Evolutionary conservation across 306 rosid genomes (phyloP), one percentile per base, ranked within the genome.

Genomic region (Sicyos edulis): DNA sequence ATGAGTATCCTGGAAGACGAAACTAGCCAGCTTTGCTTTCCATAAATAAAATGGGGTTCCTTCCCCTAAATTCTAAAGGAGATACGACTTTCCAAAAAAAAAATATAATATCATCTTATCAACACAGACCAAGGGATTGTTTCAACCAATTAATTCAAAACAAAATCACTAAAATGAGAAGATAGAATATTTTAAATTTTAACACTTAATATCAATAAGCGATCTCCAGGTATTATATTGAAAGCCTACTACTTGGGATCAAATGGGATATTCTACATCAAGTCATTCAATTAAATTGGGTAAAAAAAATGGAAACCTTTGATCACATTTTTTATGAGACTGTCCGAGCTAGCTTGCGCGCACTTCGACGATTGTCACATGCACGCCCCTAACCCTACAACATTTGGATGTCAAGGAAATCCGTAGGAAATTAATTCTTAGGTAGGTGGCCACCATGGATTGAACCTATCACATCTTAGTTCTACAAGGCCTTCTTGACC

Each of bases 221-320:
- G 13, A 32, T 32, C 22, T 13, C 20, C 68, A 61, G 16, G 7
- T 44, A 15, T 59, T 26, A 59, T 26, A 13, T 26, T 26, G 65
- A 26, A 6, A 26, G 10, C 65, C 42, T 59, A 14, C 29, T 29
- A 24, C 34, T 26, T 24, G 17, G 42, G 10, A 17, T 10, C 65
- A 26, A 59, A 26, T 32, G 34, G 22, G 47, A 61, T 61, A 61
- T n/a, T 5, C 8, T 61, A n/a, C 68, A 29, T 7, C 45, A 15
- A 29, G 45, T 60, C 67, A 59, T 44, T 29, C 67, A 16, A 60
- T 60, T 60, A 60, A 58, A 56, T 56, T 10, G 14, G 29, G 29
- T 32, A 29, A 10, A 15, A 21, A 24, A 22, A 58, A 56, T 10
- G 19, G 7, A 54, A 19, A 54, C 20, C 2, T 7, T 17, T 0